A percentile compares a stretch with the other conserved stretches of the same genome.
phyloP scores from a whole-genome alignment of 257 asterid genomes.

The Verbascum thapsus region DNA sequence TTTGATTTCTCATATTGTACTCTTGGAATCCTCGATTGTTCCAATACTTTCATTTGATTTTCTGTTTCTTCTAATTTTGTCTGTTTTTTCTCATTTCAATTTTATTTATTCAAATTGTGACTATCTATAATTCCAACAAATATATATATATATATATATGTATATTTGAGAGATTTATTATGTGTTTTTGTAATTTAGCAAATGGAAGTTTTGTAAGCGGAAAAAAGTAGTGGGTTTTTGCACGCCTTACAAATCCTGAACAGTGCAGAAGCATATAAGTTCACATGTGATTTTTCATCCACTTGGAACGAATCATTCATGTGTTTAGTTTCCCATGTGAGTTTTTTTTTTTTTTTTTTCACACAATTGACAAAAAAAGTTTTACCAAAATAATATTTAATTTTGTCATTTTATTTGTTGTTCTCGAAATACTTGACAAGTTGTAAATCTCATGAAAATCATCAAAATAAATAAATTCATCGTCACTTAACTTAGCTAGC shows the following conservation, averaged over 20 bases:
- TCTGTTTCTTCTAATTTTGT: conserved; percentile 23
- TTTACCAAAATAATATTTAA: too few species aligned
- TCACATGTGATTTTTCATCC: not conserved
- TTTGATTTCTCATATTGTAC: conserved; percentile 2
- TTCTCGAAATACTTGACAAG: too few species aligned
- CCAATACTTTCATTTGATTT: not conserved
- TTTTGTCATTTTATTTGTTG: too few species aligned
- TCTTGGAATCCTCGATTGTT: conserved; percentile 9
- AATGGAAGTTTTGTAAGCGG: conserved; percentile 4
- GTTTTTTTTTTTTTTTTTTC: not conserved
- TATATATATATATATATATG: too few species aligned
- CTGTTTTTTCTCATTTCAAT: not conserved
- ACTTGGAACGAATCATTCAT: conserved; percentile 13
- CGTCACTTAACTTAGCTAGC: too few species aligned
- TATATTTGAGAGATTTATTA: not conserved
- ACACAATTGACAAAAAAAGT: not conserved
- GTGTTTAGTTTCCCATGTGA: conserved; percentile 26
- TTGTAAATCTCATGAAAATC: too few species aligned
- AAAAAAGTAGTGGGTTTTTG: not conserved
- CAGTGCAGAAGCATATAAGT: conserved; percentile 2
- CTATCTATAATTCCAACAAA: not conserved
- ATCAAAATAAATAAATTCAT: too few species aligned
- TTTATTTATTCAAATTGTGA: conserved; percentile 4
- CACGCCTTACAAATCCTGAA: conserved; percentile 27
- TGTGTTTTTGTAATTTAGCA: conserved; percentile 25